These are phyloP conservation scores for Dioscorea dumetorum DNA, from an alignment of 106 monocot genomes.

Conservation along the genomic window DNA sequence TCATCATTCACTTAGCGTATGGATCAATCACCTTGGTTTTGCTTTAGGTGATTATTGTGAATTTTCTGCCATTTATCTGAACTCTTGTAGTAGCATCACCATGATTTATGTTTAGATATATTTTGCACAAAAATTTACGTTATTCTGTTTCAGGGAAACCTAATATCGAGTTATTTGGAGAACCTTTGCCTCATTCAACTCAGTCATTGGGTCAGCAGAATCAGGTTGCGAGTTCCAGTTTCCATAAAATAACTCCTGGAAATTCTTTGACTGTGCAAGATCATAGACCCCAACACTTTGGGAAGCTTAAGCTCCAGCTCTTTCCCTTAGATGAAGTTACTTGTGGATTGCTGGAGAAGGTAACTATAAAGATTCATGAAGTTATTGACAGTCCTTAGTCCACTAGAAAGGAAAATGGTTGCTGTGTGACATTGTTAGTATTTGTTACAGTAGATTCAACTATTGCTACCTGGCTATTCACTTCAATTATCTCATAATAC, in stretches of 20 bases:
- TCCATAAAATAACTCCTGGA: slow-evolving; percentile 6
- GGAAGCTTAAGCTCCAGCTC: slow-evolving; percentile 60
- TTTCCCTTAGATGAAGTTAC: slow-evolving; percentile 63
- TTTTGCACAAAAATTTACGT: no score
- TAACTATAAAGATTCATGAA: slow-evolving; percentile 10
- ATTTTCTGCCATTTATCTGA: neutral
- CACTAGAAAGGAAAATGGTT: neutral
- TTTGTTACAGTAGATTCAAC: neutral
- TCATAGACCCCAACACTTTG: slow-evolving; percentile 8
- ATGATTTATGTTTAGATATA: neutral
- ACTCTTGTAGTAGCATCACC: neutral
- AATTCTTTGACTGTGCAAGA: slow-evolving; percentile 1
- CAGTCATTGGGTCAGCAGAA: slow-evolving; percentile 8
- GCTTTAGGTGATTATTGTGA: neutral
- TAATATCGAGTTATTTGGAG: neutral
- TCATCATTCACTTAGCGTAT: neutral
- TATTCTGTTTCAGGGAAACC: slow-evolving; percentile 18
- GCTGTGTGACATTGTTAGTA: neutral
- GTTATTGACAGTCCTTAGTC: neutral
- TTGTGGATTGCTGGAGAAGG: slow-evolving; percentile 42
- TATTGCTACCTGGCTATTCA: neutral
- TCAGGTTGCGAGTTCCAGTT: neutral
- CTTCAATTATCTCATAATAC: slow-evolving; percentile 3
- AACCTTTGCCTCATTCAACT: slow-evolving; percentile 11
- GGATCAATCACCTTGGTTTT: neutral